A percentile compares a stretch with the other conserved stretches of the same genome.
These are phyloP conservation scores for Xerocomus amazonicus DNA, from an alignment of 1,284 basidiomycete genomes.

Conservation along the genomic window DNA sequence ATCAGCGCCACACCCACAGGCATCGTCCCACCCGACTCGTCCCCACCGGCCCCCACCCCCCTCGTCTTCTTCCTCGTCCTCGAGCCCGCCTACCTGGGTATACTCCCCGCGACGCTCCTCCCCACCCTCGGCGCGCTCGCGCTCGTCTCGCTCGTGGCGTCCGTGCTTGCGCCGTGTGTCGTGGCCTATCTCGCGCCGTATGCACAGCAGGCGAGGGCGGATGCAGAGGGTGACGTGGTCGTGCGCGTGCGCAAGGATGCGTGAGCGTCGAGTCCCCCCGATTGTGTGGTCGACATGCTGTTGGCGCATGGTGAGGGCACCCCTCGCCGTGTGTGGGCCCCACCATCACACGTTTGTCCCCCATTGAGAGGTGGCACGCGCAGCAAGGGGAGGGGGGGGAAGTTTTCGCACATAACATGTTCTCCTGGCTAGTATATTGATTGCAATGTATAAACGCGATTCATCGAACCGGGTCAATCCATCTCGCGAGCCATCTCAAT, in stretches of 20 bases:
- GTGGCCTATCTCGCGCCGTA: slow-evolving; percentile 33
- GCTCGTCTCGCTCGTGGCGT: slow-evolving; percentile 31
- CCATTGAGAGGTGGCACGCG: no score
- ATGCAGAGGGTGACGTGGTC: slow-evolving; percentile 12
- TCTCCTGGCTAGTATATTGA: neutral
- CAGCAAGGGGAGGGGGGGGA: no score
- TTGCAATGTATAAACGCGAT: slow-evolving; percentile 5
- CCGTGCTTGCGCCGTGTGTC: slow-evolving; percentile 28
- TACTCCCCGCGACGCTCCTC: slow-evolving; percentile 52
- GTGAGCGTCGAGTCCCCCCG: no score
- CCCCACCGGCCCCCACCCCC: neutral
- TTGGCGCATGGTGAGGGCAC: slow-evolving; percentile 20
- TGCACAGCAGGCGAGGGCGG: slow-evolving; percentile 35
- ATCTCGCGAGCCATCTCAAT: no score
- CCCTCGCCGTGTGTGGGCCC: no score
- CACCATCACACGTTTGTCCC: slow-evolving; percentile 3
- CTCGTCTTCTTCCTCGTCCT: slow-evolving; percentile 51
- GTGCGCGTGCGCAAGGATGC: neutral
- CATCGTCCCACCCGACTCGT: slow-evolving; percentile 40
- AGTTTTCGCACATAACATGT: no score
- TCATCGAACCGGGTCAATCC: neutral
- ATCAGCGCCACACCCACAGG: slow-evolving; percentile 51
- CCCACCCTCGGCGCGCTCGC: slow-evolving; percentile 42
- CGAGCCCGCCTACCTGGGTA: slow-evolving; percentile 57
- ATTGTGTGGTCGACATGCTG: slow-evolving; percentile 17